Percentiles rank a stretch among this genome's conserved stretches.
Conservation (phyloP, 805 yeast species). For the Candida coleopterorum region DNA sequence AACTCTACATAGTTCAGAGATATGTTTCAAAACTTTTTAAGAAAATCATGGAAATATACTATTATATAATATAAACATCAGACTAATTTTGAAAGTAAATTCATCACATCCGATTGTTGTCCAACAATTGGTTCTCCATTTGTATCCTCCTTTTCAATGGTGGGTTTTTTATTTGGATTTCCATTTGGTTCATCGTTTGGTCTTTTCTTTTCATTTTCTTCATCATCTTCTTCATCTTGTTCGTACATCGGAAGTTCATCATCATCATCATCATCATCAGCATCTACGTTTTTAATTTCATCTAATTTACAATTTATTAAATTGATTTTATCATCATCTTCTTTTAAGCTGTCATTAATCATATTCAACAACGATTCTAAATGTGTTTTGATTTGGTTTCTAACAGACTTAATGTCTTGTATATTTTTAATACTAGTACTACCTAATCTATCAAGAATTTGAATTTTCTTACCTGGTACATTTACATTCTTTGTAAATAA, state of each 20-base stretch:
- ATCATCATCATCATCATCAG: slow-evolving; percentile 22
- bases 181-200: slow-evolving; percentile 3
- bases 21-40: too few relatives aligned
- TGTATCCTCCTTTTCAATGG: slow-evolving; percentile 10
- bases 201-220: slow-evolving; percentile 2
- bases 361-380: slow-evolving; percentile 14
- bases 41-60: too few relatives aligned
- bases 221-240: slow-evolving; percentile 11
- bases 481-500: slow-evolving; percentile 33
- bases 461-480: slow-evolving; percentile 37
- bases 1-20: too few relatives aligned
- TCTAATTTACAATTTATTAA: slow-evolving; percentile 24
- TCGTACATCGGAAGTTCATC: slow-evolving; percentile 25
- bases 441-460: slow-evolving; percentile 34
- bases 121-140: slow-evolving; percentile 9
- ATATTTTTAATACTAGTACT: slow-evolving; percentile 27
- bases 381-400: slow-evolving; percentile 21
- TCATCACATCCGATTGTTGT: slow-evolving; percentile 22
- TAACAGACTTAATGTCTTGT: slow-evolving; percentile 24
- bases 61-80: too few relatives aligned
- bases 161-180: slow-evolving; percentile 5
- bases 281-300: slow-evolving; percentile 29
- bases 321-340: slow-evolving; percentile 29
- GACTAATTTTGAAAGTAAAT: slow-evolving; percentile 29
- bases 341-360: slow-evolving; percentile 21